Conservation (phyloP, 2,329 filamentous ascomycete species). For the Clonostachys solani region DNA sequence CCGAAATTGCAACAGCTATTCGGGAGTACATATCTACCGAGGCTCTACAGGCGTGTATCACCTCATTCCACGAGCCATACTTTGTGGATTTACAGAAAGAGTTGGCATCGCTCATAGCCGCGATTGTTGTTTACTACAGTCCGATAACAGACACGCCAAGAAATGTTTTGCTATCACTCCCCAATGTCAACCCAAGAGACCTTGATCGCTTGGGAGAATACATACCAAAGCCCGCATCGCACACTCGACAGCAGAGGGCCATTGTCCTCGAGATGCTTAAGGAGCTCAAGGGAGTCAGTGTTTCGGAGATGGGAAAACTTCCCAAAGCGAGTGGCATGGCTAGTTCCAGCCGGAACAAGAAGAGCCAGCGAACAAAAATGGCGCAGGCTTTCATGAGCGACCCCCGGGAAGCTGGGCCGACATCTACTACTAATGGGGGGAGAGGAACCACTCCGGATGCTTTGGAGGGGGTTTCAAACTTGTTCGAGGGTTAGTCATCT, state of each 20-base stretch:
- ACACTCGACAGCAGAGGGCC: constrained; percentile 73
- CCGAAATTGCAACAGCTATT: constrained; percentile 59
- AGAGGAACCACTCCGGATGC: constrained; percentile 40
- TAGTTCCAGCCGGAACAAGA: constrained; percentile 28
- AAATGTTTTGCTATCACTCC: constrained; percentile 73
- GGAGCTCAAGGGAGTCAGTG: constrained; percentile 82
- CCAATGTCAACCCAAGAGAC: constrained; percentile 66
- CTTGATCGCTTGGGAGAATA: constrained; percentile 62
- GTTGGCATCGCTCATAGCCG: constrained; percentile 80
- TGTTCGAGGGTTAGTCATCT: constrained; percentile 33
- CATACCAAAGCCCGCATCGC: constrained; percentile 52
- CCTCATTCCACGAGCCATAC: constrained; percentile 88
- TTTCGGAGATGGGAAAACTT: constrained; percentile 90
- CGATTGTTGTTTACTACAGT: constrained; percentile 76
- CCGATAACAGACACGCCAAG: constrained; percentile 66
- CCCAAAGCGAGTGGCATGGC: constrained; percentile 42
- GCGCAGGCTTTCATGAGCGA: constrained; percentile 57
- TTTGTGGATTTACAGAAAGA: constrained; percentile 97
- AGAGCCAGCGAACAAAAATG: constrained; percentile 50
- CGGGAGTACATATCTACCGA: constrained; percentile 87
- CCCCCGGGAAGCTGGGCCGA: constrained; percentile 6
- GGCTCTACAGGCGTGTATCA: constrained; percentile 85
- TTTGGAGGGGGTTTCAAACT: constrained; percentile 49
- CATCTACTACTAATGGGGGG: constrained; percentile 3
- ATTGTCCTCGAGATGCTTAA: constrained; percentile 82